Percentiles rank a stretch among this genome's conserved stretches.
Evolutionary conservation across 352 stramenopile genomes (phyloP).

Genomic region (Globisporangium perplexum): DNA sequence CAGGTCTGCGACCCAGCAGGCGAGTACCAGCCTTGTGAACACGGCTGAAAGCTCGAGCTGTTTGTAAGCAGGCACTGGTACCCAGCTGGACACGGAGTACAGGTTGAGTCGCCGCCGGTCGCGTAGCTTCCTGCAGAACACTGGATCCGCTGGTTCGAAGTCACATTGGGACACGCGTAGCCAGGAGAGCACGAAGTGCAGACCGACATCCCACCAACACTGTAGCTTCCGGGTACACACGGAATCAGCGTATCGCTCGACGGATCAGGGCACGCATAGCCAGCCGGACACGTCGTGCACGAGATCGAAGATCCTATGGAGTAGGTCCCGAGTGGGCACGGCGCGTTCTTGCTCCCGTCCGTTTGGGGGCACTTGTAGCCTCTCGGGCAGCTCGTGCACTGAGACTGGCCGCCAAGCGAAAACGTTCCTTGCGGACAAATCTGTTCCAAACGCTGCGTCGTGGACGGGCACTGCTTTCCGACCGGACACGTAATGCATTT

Average conservation of each 20-base stretch:
- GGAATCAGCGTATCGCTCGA: constrained; percentile 19
- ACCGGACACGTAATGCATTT: constrained; percentile 40
- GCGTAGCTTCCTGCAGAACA: constrained; percentile 60
- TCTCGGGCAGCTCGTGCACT: constrained; percentile 21
- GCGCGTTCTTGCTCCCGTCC: constrained; percentile 42
- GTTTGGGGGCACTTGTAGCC: constrained; percentile 45
- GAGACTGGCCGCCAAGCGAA: constrained; percentile 37
- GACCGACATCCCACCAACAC: constrained; percentile 29
- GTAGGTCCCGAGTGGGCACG: constrained; percentile 38
- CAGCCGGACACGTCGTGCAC: constrained; percentile 66
- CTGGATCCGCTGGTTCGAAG: constrained; percentile 31
- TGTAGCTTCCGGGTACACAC: constrained; percentile 62
- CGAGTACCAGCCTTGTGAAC: constrained; percentile 68
- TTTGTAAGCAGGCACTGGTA: constrained; percentile 69
- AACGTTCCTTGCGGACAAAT: constrained; percentile 60
- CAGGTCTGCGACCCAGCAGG: constrained; percentile 45
- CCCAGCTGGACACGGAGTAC: constrained; percentile 69
- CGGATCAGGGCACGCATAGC: constrained; percentile 43
- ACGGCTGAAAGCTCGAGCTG: constrained; percentile 48
- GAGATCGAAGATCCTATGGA: constrained; percentile 24
- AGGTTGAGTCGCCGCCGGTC: constrained; percentile 36
- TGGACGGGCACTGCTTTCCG: constrained; percentile 57
- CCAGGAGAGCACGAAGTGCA: constrained; percentile 66
- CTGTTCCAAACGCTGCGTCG: constrained; percentile 31
- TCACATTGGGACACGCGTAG: constrained; percentile 67